Evolutionary conservation across 257 asterid species (phyloP).

Genomic region (Solanum chiquidenum): DNA sequence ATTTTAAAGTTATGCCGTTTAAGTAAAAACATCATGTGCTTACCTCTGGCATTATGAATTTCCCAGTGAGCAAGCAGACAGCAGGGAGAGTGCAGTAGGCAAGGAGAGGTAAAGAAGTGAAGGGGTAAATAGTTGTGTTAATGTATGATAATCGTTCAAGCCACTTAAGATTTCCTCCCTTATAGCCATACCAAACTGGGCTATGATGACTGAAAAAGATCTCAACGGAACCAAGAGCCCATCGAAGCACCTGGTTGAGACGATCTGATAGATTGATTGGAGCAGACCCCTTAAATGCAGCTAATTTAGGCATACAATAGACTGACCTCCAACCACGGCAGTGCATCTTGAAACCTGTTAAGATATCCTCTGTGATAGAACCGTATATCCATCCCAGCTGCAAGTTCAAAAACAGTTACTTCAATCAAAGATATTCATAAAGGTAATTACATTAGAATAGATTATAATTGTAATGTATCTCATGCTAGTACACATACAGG

Average conservation of each 20-base stretch:
- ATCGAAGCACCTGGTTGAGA: constrained; percentile 85
- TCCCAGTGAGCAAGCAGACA: constrained; percentile 80
- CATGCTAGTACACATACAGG: neutral
- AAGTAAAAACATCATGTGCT: neutral
- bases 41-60: constrained; percentile 95
- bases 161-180: constrained; percentile 84
- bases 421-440: neutral
- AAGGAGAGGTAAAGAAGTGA: constrained; percentile 82
- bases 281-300: constrained; percentile 91
- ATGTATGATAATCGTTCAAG: constrained; percentile 76
- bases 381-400: constrained; percentile 98
- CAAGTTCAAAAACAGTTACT: constrained; percentile 9
- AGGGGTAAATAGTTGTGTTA: constrained; percentile 80
- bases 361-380: constrained; percentile 87
- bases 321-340: constrained; percentile 96
- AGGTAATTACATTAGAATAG: neutral
- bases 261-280: constrained; percentile 92
- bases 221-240: constrained; percentile 95
- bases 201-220: constrained; percentile 87
- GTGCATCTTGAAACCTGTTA: constrained; percentile 96
- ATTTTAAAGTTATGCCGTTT: neutral
- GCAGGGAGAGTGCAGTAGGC: constrained; percentile 93
- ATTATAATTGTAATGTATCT: neutral
- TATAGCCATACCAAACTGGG: constrained; percentile 73
- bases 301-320: constrained; percentile 74